These are phyloP conservation scores for Geranium rotundifolium DNA, from an alignment of 345 rosid species.

Conservation along the genomic window DNA sequence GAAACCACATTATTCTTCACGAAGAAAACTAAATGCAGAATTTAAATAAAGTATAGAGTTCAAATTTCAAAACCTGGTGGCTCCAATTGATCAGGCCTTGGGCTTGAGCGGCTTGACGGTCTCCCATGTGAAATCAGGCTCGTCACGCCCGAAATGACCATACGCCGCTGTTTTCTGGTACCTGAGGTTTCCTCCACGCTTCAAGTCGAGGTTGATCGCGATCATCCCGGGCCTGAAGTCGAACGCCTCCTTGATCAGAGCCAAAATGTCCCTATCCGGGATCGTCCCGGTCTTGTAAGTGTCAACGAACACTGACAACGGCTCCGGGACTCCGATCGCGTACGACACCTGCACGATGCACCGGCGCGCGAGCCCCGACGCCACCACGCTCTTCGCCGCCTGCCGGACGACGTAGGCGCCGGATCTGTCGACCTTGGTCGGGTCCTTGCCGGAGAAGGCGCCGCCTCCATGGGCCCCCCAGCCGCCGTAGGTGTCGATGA, in stretches of 20 bases:
- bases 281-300: conserved; percentile 9
- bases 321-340: conserved; percentile 11
- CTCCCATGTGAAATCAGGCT: conserved; percentile 71
- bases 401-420: conserved; percentile 8
- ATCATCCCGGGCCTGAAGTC: conserved; percentile 82
- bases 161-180: conserved; percentile 42
- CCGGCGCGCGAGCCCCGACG: conserved; percentile 12
- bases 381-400: conserved; percentile 10
- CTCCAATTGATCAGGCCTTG: conserved; percentile 47
- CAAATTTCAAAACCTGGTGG: background rate
- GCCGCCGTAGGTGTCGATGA: conserved; percentile 2
- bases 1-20: background rate
- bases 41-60: too few species aligned
- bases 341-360: conserved; percentile 12
- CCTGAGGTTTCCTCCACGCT: conserved; percentile 24
- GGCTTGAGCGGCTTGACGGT: conserved; percentile 58
- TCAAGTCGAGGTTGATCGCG: conserved; percentile 61
- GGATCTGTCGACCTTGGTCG: conserved; percentile 9
- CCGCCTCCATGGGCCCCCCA: background rate
- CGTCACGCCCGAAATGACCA: conserved; percentile 67
- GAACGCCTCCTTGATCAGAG: conserved; percentile 45
- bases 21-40: background rate
- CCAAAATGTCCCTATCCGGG: conserved; percentile 10
- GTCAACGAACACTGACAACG: conserved; percentile 11
- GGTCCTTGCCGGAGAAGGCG: background rate